Evolutionary conservation across 2,329 filamentous ascomycete species (phyloP).

Genomic region (Phialophora macrospora): DNA sequence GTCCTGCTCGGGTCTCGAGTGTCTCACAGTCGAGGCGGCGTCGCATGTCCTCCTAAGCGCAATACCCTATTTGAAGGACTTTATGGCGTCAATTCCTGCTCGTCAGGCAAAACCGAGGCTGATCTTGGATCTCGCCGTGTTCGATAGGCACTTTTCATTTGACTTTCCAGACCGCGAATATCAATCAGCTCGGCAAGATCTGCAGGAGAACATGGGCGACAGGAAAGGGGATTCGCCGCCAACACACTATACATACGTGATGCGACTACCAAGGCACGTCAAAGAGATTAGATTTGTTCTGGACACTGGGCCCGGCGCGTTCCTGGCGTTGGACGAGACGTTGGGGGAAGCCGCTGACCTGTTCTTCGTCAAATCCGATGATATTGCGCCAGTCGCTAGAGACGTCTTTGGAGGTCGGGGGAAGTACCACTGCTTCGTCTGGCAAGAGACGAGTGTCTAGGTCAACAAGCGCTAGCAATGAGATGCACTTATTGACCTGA

Average conservation of each 20-base stretch:
- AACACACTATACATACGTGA: conserved; percentile 11
- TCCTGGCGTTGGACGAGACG: conserved; percentile 26
- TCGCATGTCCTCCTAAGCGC: conserved; percentile 22
- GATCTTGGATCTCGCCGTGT: conserved; percentile 28
- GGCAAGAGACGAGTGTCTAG: conserved; percentile 15
- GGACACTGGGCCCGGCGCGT: conserved; percentile 23
- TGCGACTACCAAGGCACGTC: conserved; percentile 27
- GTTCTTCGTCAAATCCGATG: conserved; percentile 20
- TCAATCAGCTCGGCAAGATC: conserved; percentile 16
- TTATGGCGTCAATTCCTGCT: conserved; percentile 14
- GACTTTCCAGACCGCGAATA: conserved; percentile 31
- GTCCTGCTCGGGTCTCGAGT: conserved; percentile 22
- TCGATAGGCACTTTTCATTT: conserved; percentile 32
- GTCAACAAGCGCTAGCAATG: neutral
- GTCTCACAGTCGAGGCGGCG: conserved; percentile 22
- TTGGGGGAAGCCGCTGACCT: conserved; percentile 16
- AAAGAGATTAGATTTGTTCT: conserved; percentile 27
- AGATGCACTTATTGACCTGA: neutral
- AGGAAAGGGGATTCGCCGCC: neutral
- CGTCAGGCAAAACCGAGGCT: conserved; percentile 21
- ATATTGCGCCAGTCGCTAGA: neutral
- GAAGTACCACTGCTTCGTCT: conserved; percentile 22
- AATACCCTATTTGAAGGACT: conserved; percentile 31
- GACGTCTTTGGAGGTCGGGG: conserved; percentile 14
- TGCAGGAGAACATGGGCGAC: conserved; percentile 9